These are phyloP conservation scores for Nectriaceae sp. DNA, from an alignment of 2,329 filamentous ascomycete genomes.

Conservation along the genomic window DNA sequence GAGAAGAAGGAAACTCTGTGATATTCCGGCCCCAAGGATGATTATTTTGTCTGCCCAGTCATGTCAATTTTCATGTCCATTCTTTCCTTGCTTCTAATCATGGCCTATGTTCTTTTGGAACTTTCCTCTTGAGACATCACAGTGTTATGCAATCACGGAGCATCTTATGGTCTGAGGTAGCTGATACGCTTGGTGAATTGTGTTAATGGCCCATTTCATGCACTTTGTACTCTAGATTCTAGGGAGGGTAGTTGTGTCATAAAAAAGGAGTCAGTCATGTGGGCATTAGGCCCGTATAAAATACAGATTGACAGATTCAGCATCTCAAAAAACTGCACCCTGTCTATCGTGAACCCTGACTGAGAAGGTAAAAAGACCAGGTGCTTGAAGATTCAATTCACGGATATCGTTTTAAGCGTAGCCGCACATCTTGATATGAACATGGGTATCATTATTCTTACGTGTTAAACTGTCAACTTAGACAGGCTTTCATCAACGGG, in stretches of 20 bases:
- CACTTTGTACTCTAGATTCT: conserved; percentile 44
- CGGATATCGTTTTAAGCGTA: too few species aligned
- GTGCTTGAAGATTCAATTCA: too few species aligned
- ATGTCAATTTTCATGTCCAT: background rate
- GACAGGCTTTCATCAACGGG: conserved; percentile 31
- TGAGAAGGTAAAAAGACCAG: background rate
- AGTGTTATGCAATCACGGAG: conserved; percentile 33
- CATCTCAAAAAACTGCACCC: conserved; percentile 20
- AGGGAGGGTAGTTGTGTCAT: conserved; percentile 27
- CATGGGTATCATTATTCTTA: conserved; percentile 23
- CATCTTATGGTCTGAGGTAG: conserved; percentile 40
- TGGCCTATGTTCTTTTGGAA: conserved; percentile 21
- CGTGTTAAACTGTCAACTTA: conserved; percentile 28
- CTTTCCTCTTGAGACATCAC: conserved; percentile 21
- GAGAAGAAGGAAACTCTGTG: conserved; percentile 34
- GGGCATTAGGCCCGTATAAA: conserved; percentile 17
- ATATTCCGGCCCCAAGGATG: background rate
- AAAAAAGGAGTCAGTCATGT: conserved; percentile 24
- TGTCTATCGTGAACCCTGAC: background rate
- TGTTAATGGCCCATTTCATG: conserved; percentile 34
- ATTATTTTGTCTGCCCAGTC: background rate
- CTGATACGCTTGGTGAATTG: conserved; percentile 35
- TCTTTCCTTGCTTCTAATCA: conserved; percentile 11
- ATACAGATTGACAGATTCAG: conserved; percentile 21
- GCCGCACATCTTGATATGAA: too few species aligned